Evolutionary conservation across 2,329 filamentous ascomycete species (phyloP).

Genomic region (Thelonectria rubi): DNA sequence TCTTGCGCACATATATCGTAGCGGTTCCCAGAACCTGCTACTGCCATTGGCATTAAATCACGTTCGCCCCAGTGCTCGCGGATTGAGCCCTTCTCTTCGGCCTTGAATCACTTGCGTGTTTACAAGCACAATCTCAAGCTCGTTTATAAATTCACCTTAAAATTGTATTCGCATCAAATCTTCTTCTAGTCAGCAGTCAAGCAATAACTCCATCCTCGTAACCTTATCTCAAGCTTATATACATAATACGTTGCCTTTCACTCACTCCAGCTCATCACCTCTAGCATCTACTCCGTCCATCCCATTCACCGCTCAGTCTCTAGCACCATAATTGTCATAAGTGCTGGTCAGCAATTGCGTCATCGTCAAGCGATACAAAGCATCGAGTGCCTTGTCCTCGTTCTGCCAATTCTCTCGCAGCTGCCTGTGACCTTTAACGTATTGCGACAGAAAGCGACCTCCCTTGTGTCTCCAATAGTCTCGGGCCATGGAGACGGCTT

Average conservation of each 20-base stretch:
- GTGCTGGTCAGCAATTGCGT: not conserved
- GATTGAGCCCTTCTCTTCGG: no score
- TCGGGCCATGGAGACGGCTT: not conserved
- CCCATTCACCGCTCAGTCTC: not conserved
- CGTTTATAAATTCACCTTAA: no score
- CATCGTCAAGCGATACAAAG: not conserved
- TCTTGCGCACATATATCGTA: no score
- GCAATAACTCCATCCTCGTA: not conserved
- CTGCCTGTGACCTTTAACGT: not conserved
- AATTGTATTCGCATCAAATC: not conserved
- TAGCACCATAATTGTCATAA: not conserved
- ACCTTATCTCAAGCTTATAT: not conserved
- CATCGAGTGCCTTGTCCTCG: not conserved
- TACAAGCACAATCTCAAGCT: no score
- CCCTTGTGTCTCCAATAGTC: not conserved
- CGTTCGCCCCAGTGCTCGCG: no score
- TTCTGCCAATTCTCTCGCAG: not conserved
- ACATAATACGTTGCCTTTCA: not conserved
- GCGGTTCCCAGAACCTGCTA: no score
- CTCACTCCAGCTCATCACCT: no score
- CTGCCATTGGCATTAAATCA: no score
- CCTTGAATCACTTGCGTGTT: not conserved
- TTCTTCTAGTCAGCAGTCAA: not conserved
- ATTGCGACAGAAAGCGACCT: not conserved
- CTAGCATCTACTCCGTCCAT: not conserved